phyloP scores from a whole-genome alignment of 2,329 filamentous ascomycete species.

The Paraphaeosphaeria minitans region DNA sequence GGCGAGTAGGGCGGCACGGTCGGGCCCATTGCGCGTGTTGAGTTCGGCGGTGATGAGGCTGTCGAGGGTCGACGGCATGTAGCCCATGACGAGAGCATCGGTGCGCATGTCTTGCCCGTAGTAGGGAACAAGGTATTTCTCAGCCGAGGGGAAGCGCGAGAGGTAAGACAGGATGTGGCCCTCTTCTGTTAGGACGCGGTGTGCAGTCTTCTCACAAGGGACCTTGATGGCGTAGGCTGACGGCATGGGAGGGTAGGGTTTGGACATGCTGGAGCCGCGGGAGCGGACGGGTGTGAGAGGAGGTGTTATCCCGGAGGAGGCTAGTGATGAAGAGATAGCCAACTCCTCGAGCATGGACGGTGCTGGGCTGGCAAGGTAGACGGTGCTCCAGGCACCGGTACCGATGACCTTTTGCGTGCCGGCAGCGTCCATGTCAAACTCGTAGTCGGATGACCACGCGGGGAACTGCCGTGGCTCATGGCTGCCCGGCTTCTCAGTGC shows the following conservation, averaged over 20 bases:
- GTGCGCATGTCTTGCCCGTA: slow-evolving; percentile 39
- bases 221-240: slow-evolving; percentile 43
- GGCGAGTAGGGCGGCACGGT: slow-evolving; percentile 44
- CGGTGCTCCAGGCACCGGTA: slow-evolving; percentile 44
- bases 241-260: slow-evolving; percentile 16
- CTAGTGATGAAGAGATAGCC: neutral
- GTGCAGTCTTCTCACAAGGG: slow-evolving; percentile 36
- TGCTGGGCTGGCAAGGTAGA: slow-evolving; percentile 39
- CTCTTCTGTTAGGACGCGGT: slow-evolving; percentile 39
- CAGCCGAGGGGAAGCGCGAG: slow-evolving; percentile 28
- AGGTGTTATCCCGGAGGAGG: slow-evolving; percentile 25
- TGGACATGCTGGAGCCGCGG: slow-evolving; percentile 21
- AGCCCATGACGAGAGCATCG: slow-evolving; percentile 38
- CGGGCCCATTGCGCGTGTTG: slow-evolving; percentile 29
- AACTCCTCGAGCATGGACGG: slow-evolving; percentile 16
- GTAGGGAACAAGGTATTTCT: slow-evolving; percentile 39
- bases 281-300: slow-evolving; percentile 35
- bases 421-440: slow-evolving; percentile 27
- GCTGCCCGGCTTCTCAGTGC: slow-evolving; percentile 24
- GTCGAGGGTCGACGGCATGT: slow-evolving; percentile 42
- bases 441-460: slow-evolving; percentile 33
- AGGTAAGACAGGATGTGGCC: slow-evolving; percentile 42
- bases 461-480: slow-evolving; percentile 32
- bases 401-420: slow-evolving; percentile 38
- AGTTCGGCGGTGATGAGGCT: slow-evolving; percentile 36